phyloP scores from a whole-genome alignment of 305 asterid genomes.

The Fraxinus sp. region DNA sequence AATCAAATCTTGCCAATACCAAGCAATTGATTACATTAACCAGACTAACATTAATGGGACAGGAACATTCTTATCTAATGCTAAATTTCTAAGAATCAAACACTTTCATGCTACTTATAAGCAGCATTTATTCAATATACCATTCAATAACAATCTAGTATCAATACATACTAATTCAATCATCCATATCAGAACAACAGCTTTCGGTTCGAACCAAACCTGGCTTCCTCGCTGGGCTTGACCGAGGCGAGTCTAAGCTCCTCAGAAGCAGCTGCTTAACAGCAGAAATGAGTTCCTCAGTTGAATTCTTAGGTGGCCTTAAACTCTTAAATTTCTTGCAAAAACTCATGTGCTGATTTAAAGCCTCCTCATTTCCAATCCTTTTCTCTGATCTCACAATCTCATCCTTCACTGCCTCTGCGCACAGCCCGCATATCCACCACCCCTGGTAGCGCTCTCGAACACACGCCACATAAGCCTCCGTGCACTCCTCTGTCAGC shows the following conservation, averaged over 20 bases:
- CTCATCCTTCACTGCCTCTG: constrained; percentile 81
- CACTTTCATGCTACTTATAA: neutral
- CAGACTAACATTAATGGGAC: neutral
- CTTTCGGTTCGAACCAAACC: constrained; percentile 39
- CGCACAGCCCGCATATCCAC: constrained; percentile 84
- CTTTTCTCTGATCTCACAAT: constrained; percentile 36
- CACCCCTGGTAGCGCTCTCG: constrained; percentile 58
- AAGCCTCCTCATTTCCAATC: constrained; percentile 63
- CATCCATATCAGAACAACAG: constrained; percentile 35
- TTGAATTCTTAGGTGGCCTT: constrained; percentile 54
- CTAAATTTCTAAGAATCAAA: neutral
- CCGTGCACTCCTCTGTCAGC: constrained; percentile 74
- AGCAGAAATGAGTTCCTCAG: constrained; percentile 57
- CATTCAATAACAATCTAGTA: neutral
- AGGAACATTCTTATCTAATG: neutral
- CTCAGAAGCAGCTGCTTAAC: constrained; percentile 61
- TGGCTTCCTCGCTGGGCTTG: constrained; percentile 41
- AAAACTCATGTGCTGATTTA: constrained; percentile 63
- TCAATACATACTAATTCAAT: constrained; percentile 13
- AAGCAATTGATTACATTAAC: neutral
- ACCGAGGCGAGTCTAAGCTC: constrained; percentile 66
- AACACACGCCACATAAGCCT: constrained; percentile 51
- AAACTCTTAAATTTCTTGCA: constrained; percentile 50
- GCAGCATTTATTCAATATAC: constrained; percentile 7
- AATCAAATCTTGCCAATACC: neutral